A percentile compares a stretch with the other conserved stretches of the same genome.
phyloP scores from a whole-genome alignment of 495 filamentous ascomycete species.

The Daldinia bambusicola region DNA sequence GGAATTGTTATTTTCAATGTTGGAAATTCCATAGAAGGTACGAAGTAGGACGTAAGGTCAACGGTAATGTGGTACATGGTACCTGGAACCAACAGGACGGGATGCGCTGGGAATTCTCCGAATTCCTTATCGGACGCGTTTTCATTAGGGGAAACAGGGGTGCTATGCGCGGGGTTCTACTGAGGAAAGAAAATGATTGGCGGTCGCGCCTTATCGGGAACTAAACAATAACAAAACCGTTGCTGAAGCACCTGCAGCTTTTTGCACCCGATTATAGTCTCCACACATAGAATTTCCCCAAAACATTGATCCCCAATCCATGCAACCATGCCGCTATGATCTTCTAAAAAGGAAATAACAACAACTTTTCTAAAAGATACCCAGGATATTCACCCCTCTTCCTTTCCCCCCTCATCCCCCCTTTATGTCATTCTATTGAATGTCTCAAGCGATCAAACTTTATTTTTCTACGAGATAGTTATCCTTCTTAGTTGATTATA shows the following conservation, averaged over 20 bases:
- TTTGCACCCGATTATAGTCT: neutral
- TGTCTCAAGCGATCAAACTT: neutral
- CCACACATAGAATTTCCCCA: neutral
- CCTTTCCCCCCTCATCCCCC: neutral
- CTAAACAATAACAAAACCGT: slow-evolving; percentile 56
- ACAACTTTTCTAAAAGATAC: slow-evolving; percentile 14
- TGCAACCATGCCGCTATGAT: neutral
- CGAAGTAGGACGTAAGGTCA: too few species aligned
- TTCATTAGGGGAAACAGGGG: slow-evolving; percentile 10
- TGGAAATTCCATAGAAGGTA: neutral
- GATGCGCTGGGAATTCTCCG: slow-evolving; percentile 23
- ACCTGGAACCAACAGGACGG: neutral
- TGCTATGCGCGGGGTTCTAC: slow-evolving; percentile 20
- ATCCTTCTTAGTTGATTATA: slow-evolving; percentile 9
- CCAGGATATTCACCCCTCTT: slow-evolving; percentile 22
- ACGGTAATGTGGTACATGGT: neutral
- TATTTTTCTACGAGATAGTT: slow-evolving; percentile 7
- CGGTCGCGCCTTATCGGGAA: slow-evolving; percentile 27
- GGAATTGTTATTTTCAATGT: neutral
- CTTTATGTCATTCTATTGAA: slow-evolving; percentile 9
- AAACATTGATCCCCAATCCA: neutral
- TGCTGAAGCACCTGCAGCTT: slow-evolving; percentile 50
- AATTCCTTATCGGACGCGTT: slow-evolving; percentile 28
- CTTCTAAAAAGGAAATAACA: neutral
- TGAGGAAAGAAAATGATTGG: slow-evolving; percentile 22